Evolutionary conservation across 306 rosid genomes (phyloP).

Genomic region (Lupinus albus): DNA sequence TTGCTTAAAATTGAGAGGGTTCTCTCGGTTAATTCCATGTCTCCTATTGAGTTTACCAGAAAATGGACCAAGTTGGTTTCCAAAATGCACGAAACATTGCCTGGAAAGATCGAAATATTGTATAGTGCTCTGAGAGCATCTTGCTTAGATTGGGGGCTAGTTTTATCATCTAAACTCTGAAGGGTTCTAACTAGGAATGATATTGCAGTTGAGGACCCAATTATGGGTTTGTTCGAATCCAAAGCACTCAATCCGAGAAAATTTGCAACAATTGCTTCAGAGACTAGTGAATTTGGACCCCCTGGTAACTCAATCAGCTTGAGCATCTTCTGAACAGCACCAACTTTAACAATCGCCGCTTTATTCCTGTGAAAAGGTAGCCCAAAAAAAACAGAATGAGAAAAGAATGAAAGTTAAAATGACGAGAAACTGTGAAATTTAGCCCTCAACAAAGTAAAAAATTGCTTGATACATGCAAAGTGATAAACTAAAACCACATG

Average conservation of each 20-base stretch:
- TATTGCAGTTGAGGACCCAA: constrained; percentile 86
- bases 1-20: constrained; percentile 74
- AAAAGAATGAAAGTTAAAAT: constrained; percentile 18
- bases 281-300: constrained; percentile 53
- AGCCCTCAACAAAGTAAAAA: background rate
- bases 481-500: constrained; percentile 19
- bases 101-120: constrained; percentile 79
- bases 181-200: constrained; percentile 73
- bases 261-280: constrained; percentile 88
- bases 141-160: constrained; percentile 68
- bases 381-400: background rate
- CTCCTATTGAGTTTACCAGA: constrained; percentile 66
- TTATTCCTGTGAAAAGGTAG: constrained; percentile 63
- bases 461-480: constrained; percentile 18
- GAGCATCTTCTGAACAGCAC: constrained; percentile 87
- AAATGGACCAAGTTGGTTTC: constrained; percentile 71
- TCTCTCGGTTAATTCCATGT: constrained; percentile 88
- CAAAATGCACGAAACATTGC: constrained; percentile 63
- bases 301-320: constrained; percentile 65
- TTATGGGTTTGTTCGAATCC: constrained; percentile 83
- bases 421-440: background rate
- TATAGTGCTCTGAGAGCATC: constrained; percentile 90
- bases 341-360: constrained; percentile 92
- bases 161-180: constrained; percentile 46
- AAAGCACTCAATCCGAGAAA: constrained; percentile 90